These are phyloP conservation scores for Mentha longifolia DNA, from an alignment of 257 asterid genomes.

Conservation along the genomic window DNA sequence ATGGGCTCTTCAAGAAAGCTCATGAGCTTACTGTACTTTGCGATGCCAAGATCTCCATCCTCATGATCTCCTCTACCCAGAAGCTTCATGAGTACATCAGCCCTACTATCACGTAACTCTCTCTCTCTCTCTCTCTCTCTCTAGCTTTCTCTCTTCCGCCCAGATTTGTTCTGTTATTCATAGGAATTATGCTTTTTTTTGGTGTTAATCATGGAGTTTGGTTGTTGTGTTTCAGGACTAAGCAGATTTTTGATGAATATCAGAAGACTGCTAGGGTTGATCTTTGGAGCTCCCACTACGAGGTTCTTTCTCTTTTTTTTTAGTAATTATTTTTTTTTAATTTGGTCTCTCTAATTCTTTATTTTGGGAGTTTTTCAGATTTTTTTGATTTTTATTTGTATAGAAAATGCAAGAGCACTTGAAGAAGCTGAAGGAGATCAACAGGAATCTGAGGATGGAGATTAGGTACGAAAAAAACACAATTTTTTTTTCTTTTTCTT, in stretches of 20 bases:
- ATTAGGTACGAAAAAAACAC: constrained; percentile 53
- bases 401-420: constrained; percentile 92
- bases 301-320: constrained; percentile 48
- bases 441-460: constrained; percentile 75
- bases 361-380: too few species aligned
- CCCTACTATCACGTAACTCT: constrained; percentile 57
- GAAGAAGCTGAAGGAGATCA: constrained; percentile 81
- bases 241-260: constrained; percentile 78
- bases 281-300: constrained; percentile 84
- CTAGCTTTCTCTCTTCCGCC: neutral
- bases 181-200: neutral
- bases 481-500: neutral
- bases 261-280: constrained; percentile 76
- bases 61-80: constrained; percentile 81
- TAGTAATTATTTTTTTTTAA: neutral
- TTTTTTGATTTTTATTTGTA: neutral
- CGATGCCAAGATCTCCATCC: constrained; percentile 86
- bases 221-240: constrained; percentile 49
- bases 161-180: neutral
- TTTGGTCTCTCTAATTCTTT: neutral
- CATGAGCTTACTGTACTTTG: constrained; percentile 92
- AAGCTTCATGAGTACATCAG: constrained; percentile 95
- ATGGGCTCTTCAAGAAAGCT: constrained; percentile 95
- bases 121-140: too few species aligned
- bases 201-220: too few species aligned